These are phyloP conservation scores for Euryodendron excelsum DNA, from an alignment of 148 eudicot genomes.

Conservation along the genomic window DNA sequence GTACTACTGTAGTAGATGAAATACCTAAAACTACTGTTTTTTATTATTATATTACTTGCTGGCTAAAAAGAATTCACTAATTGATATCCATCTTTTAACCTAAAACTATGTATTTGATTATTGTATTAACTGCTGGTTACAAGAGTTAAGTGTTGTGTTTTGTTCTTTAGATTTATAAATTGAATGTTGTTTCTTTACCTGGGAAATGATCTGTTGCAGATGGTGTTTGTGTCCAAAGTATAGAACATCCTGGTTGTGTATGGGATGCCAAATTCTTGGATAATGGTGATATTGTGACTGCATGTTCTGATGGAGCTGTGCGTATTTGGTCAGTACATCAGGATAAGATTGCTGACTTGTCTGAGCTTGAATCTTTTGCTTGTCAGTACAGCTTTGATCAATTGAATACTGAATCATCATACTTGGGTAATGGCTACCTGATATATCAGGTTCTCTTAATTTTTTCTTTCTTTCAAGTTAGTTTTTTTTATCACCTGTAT, in stretches of 20 bases:
- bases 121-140: too few relatives aligned
- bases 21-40: too few relatives aligned
- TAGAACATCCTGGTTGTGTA: constrained; percentile 99
- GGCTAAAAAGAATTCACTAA: too few relatives aligned
- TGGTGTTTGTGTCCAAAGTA: constrained; percentile 82
- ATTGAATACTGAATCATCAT: neutral
- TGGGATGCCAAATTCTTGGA: constrained; percentile 97
- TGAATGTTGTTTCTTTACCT: too few relatives aligned
- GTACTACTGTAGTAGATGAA: too few relatives aligned
- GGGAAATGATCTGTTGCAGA: constrained; percentile 46
- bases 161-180: too few relatives aligned
- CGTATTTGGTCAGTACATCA: constrained; percentile 78
- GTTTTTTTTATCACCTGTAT: neutral
- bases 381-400: constrained; percentile 39
- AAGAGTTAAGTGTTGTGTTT: too few relatives aligned
- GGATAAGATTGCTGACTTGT: constrained; percentile 64
- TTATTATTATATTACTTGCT: too few relatives aligned
- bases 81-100: too few relatives aligned
- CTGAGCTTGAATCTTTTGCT: constrained; percentile 57
- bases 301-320: constrained; percentile 90
- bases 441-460: neutral
- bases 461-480: neutral
- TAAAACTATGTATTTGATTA: too few relatives aligned
- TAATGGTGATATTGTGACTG: constrained; percentile 89
- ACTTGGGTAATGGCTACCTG: neutral